Evolutionary conservation across 495 filamentous ascomycete species (phyloP).

Genomic region (Daldinia grandis): DNA sequence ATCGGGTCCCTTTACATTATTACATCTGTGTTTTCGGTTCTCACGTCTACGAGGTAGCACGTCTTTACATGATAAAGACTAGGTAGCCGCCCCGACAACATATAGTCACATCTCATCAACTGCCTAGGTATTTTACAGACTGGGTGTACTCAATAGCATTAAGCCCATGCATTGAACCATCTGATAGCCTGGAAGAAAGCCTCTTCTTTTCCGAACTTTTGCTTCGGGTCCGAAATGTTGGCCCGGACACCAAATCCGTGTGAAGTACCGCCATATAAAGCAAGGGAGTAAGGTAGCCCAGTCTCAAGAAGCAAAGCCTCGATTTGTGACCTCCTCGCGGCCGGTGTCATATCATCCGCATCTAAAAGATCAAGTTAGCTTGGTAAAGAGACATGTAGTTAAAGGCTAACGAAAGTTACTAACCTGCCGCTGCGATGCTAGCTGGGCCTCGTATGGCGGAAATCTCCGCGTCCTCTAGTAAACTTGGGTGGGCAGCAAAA

Average conservation of each 20-base stretch:
- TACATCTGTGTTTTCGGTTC: too few relatives aligned
- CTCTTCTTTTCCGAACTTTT: constrained; percentile 79
- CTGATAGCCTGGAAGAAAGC: constrained; percentile 76
- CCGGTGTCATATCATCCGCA: constrained; percentile 69
- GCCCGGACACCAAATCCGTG: constrained; percentile 77
- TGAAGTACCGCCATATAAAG: constrained; percentile 68
- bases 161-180: constrained; percentile 68
- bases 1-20: too few relatives aligned
- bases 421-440: constrained; percentile 75
- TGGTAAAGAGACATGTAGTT: neutral
- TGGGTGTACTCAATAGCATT: neutral
- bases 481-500: constrained; percentile 74
- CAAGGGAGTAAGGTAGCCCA: constrained; percentile 66
- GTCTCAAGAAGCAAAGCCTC: constrained; percentile 49
- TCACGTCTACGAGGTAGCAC: neutral
- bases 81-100: too few relatives aligned
- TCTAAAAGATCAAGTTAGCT: constrained; percentile 51
- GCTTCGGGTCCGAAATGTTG: constrained; percentile 63
- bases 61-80: too few relatives aligned
- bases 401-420: constrained; percentile 27
- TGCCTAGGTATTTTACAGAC: neutral
- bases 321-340: constrained; percentile 64
- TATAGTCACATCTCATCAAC: too few relatives aligned
- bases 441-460: constrained; percentile 67
- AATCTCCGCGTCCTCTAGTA: constrained; percentile 71